Conservation (phyloP, 495 filamentous ascomycete species). For the Hypoxylon trugodes region DNA sequence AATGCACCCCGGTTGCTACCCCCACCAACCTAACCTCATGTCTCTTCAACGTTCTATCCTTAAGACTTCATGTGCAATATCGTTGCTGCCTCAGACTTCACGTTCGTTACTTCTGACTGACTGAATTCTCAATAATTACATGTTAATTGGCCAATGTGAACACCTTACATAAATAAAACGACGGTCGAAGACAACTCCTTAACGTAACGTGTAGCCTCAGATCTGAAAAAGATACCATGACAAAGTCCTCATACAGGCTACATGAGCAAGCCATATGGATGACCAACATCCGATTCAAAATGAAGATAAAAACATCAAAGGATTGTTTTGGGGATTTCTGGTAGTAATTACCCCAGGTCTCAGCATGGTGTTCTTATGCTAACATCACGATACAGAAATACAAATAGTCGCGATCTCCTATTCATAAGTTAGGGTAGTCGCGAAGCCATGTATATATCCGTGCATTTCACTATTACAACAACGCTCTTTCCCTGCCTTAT, state of each 20-base stretch:
- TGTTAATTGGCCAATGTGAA: no score
- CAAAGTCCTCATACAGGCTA: not conserved
- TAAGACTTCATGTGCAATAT: no score
- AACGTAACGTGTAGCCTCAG: not conserved
- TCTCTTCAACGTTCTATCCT: not conserved
- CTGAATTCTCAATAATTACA: no score
- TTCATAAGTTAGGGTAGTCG: no score
- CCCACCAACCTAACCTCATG: not conserved
- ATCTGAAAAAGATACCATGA: not conserved
- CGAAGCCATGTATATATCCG: no score
- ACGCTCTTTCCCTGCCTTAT: not conserved
- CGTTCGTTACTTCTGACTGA: no score
- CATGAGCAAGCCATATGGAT: not conserved
- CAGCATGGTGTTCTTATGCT: not conserved
- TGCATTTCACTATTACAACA: not conserved
- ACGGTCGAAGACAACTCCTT: no score
- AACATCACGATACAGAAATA: not conserved
- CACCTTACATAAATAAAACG: not conserved
- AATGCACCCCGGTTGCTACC: no score
- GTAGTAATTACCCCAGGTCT: not conserved
- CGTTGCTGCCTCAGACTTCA: no score
- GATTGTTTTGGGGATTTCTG: no score
- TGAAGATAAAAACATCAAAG: not conserved
- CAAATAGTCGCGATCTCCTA: no score
- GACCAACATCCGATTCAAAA: not conserved